These are phyloP conservation scores for Quercus phellos DNA, from an alignment of 331 rosid species.

Conservation along the genomic window DNA sequence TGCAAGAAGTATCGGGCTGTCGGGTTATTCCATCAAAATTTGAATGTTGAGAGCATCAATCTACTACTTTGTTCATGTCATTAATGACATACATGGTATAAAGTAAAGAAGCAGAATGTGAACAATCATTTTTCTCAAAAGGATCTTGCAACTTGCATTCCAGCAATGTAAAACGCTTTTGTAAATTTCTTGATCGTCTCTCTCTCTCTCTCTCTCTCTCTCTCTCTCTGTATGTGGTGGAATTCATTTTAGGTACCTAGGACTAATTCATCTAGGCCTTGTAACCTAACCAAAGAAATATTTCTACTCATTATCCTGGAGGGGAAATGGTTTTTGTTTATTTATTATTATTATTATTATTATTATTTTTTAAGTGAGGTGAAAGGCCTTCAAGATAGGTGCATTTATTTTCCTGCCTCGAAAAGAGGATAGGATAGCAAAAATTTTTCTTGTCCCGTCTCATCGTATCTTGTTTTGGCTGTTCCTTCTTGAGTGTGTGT, in stretches of 20 bases:
- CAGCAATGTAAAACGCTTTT: conserved; percentile 3
- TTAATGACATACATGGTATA: background rate
- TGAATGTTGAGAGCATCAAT: conserved; percentile 15
- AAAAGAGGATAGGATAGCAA: too few species aligned
- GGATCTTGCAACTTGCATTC: conserved; percentile 7
- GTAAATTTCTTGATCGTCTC: conserved; percentile 7
- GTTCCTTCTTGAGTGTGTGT: too few species aligned
- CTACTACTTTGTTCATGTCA: conserved; percentile 13
- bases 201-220: too few species aligned
- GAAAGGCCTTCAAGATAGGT: too few species aligned
- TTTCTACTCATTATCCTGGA: background rate
- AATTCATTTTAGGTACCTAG: background rate
- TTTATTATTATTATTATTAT: too few species aligned
- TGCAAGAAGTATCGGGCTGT: conserved; percentile 19
- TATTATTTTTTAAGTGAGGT: too few species aligned
- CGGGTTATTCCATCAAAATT: conserved; percentile 14
- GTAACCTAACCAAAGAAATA: background rate
- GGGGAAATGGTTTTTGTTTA: background rate
- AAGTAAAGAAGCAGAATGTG: conserved; percentile 10
- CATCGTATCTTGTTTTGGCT: too few species aligned
- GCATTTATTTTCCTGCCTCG: too few species aligned
- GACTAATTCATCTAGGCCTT: background rate
- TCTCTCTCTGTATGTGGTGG: background rate
- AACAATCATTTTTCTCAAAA: conserved; percentile 12
- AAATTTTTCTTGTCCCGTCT: too few species aligned